Conservation (phyloP, 148 eudicot genomes). For the Diospyros kaki region DNA sequence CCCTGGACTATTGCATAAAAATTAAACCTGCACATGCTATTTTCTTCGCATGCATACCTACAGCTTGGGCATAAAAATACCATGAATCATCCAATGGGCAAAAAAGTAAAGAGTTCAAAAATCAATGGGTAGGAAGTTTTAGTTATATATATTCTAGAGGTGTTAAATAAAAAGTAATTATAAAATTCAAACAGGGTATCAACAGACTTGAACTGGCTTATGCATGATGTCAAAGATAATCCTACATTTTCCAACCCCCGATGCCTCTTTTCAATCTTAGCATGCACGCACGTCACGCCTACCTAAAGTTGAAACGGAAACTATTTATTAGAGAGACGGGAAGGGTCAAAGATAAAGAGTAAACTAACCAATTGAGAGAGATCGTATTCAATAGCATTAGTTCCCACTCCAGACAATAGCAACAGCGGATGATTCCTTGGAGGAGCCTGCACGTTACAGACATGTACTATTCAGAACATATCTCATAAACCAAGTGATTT, state of each 20-base stretch:
- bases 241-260: neutral
- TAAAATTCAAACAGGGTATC: neutral
- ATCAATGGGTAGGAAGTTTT: neutral
- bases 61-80: too few species aligned
- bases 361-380: conserved; percentile 79
- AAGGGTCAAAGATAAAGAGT: neutral
- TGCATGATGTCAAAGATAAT: neutral
- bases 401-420: conserved; percentile 90
- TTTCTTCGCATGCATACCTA: too few species aligned
- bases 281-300: neutral
- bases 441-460: conserved; percentile 38
- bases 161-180: neutral
- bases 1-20: too few species aligned
- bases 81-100: too few species aligned
- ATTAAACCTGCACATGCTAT: too few species aligned
- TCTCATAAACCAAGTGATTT: too few species aligned
- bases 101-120: too few species aligned
- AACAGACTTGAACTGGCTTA: neutral
- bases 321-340: neutral
- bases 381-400: conserved; percentile 96
- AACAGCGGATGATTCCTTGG: conserved; percentile 81
- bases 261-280: neutral
- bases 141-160: neutral
- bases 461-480: neutral
- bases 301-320: neutral